Evolutionary conservation across 345 rosid species (phyloP).

Genomic region (Leavenworthia alabamica): DNA sequence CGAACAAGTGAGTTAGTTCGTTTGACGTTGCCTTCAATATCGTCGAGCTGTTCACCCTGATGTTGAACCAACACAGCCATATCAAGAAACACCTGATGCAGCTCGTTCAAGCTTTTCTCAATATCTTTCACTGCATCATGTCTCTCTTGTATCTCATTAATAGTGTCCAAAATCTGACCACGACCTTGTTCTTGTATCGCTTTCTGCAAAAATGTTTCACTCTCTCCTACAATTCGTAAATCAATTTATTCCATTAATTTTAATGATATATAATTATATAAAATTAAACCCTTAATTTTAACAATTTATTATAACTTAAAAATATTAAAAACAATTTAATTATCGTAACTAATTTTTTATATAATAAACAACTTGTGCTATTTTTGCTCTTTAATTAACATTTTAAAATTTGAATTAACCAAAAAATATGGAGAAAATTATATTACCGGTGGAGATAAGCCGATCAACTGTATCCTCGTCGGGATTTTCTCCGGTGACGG

Average conservation of each 20-base stretch:
- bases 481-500: slow-evolving; percentile 92
- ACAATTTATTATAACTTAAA: not conserved
- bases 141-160: slow-evolving; percentile 74
- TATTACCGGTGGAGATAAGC: slow-evolving; percentile 78
- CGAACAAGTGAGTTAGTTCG: slow-evolving; percentile 57
- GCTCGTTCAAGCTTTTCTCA: slow-evolving; percentile 66
- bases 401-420: not conserved
- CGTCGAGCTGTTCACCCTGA: slow-evolving; percentile 66
- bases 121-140: slow-evolving; percentile 83
- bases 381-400: not conserved
- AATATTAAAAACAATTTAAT: not conserved
- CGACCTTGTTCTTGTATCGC: slow-evolving; percentile 92
- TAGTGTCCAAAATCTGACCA: slow-evolving; percentile 63
- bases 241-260: not conserved
- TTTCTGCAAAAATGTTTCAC: slow-evolving; percentile 78
- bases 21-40: slow-evolving; percentile 61
- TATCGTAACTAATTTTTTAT: not conserved
- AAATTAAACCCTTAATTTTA: not conserved
- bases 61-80: slow-evolving; percentile 67
- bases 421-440: not conserved
- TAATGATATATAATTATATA: not conserved
- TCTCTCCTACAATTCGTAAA: slow-evolving; percentile 50
- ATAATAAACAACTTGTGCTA: slow-evolving; percentile 4
- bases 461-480: slow-evolving; percentile 72
- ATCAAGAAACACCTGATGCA: slow-evolving; percentile 82